Percentiles rank a stretch among this genome's conserved stretches.
These are phyloP conservation scores for Termitomyces eurrhizus DNA, from an alignment of 768 basidiomycete species.

Conservation along the genomic window DNA sequence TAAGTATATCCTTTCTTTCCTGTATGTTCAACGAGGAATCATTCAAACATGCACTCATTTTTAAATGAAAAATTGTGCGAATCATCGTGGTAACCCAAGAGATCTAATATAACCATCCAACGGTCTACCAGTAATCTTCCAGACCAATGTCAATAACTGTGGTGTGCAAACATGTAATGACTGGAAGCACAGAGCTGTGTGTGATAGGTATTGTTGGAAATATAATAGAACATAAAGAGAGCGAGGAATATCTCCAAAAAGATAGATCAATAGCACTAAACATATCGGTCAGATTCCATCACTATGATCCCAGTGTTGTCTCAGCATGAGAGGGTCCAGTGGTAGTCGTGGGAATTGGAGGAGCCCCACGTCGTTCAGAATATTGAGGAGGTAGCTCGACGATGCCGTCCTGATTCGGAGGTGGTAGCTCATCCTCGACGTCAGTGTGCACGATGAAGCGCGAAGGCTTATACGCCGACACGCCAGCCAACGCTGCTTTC, in stretches of 20 bases:
- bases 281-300: not conserved
- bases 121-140: slow-evolving; percentile 3
- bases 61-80: not conserved
- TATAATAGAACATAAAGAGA: slow-evolving; percentile 11
- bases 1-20: not conserved
- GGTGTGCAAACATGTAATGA: slow-evolving; percentile 1
- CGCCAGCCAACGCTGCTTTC: slow-evolving; percentile 55
- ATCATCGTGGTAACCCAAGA: not conserved
- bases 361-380: slow-evolving; percentile 41
- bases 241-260: not conserved
- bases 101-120: slow-evolving; percentile 10
- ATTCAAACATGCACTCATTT: not conserved
- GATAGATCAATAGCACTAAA: slow-evolving; percentile 2
- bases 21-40: slow-evolving; percentile 1
- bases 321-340: not conserved
- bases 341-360: not conserved
- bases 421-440: slow-evolving; percentile 50
- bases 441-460: slow-evolving; percentile 70
- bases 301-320: slow-evolving; percentile 3
- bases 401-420: slow-evolving; percentile 43
- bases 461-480: slow-evolving; percentile 36
- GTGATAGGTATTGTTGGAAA: slow-evolving; percentile 5
- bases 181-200: slow-evolving; percentile 1
- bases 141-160: slow-evolving; percentile 9
- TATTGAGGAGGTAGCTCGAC: slow-evolving; percentile 80